phyloP scores from a whole-genome alignment of 1,139 yeast genomes.

The Suhomyces chickasaworum region DNA sequence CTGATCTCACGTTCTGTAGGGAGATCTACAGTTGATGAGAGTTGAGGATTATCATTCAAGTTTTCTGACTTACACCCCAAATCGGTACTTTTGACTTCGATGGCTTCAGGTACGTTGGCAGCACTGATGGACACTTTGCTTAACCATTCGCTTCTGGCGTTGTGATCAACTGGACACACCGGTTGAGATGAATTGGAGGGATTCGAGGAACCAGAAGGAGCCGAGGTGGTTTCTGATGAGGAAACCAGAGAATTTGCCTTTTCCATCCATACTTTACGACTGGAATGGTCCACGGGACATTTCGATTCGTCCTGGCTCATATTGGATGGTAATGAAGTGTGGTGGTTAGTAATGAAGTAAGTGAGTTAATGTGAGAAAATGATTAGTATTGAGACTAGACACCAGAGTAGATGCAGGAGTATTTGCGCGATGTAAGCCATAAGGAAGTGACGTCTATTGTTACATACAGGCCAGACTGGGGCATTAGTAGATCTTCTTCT shows the following conservation, averaged over 20 bases:
- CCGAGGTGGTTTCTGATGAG: neutral
- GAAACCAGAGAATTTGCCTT: conserved; percentile 1
- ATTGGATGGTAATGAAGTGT: neutral
- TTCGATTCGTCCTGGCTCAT: conserved; percentile 33
- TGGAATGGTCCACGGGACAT: conserved; percentile 71
- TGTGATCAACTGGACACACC: conserved; percentile 33
- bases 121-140: conserved; percentile 34
- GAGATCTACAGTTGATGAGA: conserved; percentile 32
- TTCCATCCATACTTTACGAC: conserved; percentile 59
- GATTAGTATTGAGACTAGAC: too few relatives aligned
- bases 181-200: conserved; percentile 14
- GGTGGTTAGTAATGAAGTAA: too few relatives aligned
- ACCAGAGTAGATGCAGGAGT: too few relatives aligned
- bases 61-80: conserved; percentile 42
- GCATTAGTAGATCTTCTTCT: conserved; percentile 81
- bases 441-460: conserved; percentile 2
- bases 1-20: conserved; percentile 76
- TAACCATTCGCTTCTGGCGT: conserved; percentile 26
- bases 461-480: conserved; percentile 1
- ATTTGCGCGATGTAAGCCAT: neutral
- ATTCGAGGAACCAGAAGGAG: neutral
- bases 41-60: conserved; percentile 8
- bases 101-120: conserved; percentile 34
- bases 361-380: neutral
- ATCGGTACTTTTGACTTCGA: conserved; percentile 31